Evolutionary conservation across 768 basidiomycete species (phyloP).

Genomic region (Tricholoma bakamatsutake): DNA sequence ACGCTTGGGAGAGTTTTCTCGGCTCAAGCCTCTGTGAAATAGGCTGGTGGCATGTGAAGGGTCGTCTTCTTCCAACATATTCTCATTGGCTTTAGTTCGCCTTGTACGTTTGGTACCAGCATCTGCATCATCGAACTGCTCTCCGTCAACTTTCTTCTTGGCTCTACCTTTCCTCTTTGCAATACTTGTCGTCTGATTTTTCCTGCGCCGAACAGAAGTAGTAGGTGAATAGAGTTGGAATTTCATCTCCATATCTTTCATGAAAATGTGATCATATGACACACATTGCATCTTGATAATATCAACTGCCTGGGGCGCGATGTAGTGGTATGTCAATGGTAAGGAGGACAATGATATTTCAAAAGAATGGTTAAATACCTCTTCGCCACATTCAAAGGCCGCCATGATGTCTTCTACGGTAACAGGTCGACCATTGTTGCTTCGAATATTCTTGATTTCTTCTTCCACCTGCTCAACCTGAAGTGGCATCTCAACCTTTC

Average conservation of each 20-base stretch:
- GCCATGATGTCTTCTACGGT: conserved; percentile 13
- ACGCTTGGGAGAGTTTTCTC: too few relatives aligned
- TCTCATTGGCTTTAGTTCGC: too few relatives aligned
- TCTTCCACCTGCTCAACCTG: not conserved
- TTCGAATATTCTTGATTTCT: conserved; percentile 2
- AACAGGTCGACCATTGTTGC: conserved; percentile 4
- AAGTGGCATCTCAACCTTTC: conserved; percentile 10
- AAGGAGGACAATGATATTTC: not conserved
- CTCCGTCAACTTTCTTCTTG: too few relatives aligned
- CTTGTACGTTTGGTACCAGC: too few relatives aligned
- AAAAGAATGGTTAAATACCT: conserved; percentile 12
- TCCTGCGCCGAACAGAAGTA: too few relatives aligned
- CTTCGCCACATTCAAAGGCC: conserved; percentile 24
- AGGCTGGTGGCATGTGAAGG: too few relatives aligned
- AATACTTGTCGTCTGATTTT: too few relatives aligned
- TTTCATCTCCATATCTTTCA: conserved; percentile 15
- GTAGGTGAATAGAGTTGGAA: not conserved
- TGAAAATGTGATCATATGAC: conserved; percentile 26
- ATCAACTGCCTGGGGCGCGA: conserved; percentile 21
- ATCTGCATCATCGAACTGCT: too few relatives aligned
- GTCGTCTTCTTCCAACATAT: too few relatives aligned
- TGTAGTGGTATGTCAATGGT: not conserved
- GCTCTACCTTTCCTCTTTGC: too few relatives aligned
- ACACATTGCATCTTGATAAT: conserved; percentile 27
- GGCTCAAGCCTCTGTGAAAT: too few relatives aligned